Evolutionary conservation across 768 basidiomycete genomes (phyloP).

Genomic region (Pilatotrama ljubarskyi): DNA sequence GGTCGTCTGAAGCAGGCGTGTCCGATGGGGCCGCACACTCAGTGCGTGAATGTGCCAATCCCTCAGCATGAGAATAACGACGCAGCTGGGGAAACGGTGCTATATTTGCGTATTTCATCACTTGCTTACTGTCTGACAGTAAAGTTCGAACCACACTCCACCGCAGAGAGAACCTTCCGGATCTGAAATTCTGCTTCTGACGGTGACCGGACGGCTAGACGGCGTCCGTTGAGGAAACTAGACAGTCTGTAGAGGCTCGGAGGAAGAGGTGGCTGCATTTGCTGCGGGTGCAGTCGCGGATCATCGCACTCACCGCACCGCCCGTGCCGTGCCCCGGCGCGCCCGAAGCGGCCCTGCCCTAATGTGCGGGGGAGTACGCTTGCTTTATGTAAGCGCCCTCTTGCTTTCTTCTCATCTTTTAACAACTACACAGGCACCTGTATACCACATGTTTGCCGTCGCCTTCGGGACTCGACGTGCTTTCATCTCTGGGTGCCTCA

Average conservation of each 20-base stretch:
- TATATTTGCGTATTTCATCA: neutral
- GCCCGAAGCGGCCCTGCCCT: constrained; percentile 44
- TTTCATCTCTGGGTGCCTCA: constrained; percentile 62
- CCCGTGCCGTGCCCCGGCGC: neutral
- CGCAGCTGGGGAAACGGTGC: neutral
- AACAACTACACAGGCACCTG: constrained; percentile 59
- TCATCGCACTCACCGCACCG: neutral
- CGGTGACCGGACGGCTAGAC: no score
- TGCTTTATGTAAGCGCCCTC: neutral
- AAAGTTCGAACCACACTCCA: neutral
- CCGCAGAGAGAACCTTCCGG: neutral
- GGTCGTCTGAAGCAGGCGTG: neutral
- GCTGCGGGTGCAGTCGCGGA: no score
- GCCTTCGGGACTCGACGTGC: constrained; percentile 36
- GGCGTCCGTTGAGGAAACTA: no score
- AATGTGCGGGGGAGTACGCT: constrained; percentile 32
- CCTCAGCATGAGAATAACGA: neutral
- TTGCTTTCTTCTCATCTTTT: constrained; percentile 52
- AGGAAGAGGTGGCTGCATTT: no score
- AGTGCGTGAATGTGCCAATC: neutral
- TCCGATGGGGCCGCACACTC: no score
- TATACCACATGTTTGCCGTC: constrained; percentile 58
- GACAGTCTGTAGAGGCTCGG: no score
- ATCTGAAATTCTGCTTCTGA: no score
- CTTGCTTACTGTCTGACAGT: neutral